Evolutionary conservation across 306 rosid genomes (phyloP).

Genomic region (Fragaria ananassa): DNA sequence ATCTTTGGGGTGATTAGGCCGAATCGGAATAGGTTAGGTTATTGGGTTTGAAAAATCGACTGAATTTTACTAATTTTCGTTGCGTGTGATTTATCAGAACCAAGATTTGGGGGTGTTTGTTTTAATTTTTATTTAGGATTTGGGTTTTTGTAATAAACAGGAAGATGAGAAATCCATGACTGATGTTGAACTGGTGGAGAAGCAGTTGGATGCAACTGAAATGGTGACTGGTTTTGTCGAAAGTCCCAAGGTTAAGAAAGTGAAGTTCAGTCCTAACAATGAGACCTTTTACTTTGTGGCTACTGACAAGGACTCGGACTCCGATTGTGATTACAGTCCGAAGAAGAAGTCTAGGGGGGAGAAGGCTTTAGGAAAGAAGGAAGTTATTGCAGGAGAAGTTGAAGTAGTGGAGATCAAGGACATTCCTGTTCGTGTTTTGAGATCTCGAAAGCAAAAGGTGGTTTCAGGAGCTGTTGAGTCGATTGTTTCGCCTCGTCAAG

Average conservation of each 20-base stretch:
- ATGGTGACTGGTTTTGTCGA: slow-evolving; percentile 7
- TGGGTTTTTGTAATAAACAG: slow-evolving; percentile 7
- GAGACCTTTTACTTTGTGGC: slow-evolving; percentile 24
- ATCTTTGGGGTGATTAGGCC: too few relatives aligned
- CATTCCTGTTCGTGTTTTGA: background rate
- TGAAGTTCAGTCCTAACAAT: slow-evolving; percentile 35
- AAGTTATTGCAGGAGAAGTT: background rate
- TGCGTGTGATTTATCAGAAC: background rate
- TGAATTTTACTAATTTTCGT: background rate
- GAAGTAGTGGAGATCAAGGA: background rate
- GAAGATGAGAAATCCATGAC: slow-evolving; percentile 9
- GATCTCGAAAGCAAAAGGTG: slow-evolving; percentile 10
- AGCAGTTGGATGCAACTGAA: slow-evolving; percentile 4
- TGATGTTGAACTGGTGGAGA: background rate
- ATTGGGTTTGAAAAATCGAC: background rate
- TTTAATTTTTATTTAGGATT: too few relatives aligned
- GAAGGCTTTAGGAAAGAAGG: background rate
- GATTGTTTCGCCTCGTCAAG: background rate
- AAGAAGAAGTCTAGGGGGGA: slow-evolving; percentile 16
- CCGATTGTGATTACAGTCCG: background rate
- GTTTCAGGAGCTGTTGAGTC: slow-evolving; percentile 2
- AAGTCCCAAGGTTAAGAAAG: slow-evolving; percentile 18
- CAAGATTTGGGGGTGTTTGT: background rate
- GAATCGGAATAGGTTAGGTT: background rate
- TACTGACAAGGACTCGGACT: slow-evolving; percentile 21